Evolutionary conservation across 805 yeast species (phyloP), one percentile per base, ranked within the genome.

Genomic region (Tetrapisispora namnaoensis): DNA sequence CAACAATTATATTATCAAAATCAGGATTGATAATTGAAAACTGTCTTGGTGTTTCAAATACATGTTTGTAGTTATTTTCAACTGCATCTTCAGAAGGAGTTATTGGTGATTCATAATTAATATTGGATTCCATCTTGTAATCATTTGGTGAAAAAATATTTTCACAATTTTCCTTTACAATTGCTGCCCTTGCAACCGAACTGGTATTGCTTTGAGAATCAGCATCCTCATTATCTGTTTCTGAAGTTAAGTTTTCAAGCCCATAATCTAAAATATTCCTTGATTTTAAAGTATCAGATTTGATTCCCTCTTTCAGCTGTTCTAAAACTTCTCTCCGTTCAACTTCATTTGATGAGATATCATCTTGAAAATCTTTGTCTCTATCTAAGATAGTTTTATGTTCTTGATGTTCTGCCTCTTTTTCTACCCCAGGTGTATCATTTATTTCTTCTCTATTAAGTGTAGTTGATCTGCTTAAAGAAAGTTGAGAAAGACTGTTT

Each of bases 41-140:
- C 17, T 50, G 49, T 42, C 48, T 49, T 27, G 58, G 60, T 2
- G 54, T 51, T 14, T 60, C 61, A 48, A 57, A 61, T 16, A 60
- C 62, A 45, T 49, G 54, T 16, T 56, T 58, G 42, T 61, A 61
- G 6, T 59, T 58, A 44, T 51, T 32, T 30, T 50, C 32, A 10
- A 34, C 16, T 1, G 42, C 51, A 17, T 49, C 54, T 13, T 51
- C 57, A 2, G 49, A 52, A 13, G 60, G 58, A 1, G 60, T 58
- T 41, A 53, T 21, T 3, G 60, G 60, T 13, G 59, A 55, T 21
- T 54, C 57, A 27, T 50, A 49, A 4, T 52, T 45, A 34, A 35
- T 39, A 7, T 34, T 44, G 1, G 34, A 17, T n/a, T 17, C 42
- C 4, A 32, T 8, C 4, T 37, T 37, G 14, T 42, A 42, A 20